phyloP scores from a whole-genome alignment of 495 filamentous ascomycete genomes.

The Penicillium pancosmium region DNA sequence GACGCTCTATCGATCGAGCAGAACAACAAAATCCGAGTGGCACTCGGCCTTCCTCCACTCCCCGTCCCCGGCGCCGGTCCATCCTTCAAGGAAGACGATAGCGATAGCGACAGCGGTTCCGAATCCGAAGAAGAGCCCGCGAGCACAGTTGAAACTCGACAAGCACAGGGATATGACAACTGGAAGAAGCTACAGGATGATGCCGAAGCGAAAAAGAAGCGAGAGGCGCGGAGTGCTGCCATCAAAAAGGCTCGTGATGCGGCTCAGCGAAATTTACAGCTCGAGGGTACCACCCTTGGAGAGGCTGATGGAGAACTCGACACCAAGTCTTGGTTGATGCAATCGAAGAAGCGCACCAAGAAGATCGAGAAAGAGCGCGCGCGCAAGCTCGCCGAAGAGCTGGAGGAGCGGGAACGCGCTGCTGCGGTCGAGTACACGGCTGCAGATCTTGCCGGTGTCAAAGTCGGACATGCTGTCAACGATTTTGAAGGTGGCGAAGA shows the following conservation, averaged over 20 bases:
- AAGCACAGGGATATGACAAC: conserved; percentile 76
- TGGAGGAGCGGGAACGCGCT: conserved; percentile 62
- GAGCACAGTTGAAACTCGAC: conserved; percentile 79
- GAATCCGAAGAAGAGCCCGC: conserved; percentile 64
- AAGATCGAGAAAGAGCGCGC: conserved; percentile 77
- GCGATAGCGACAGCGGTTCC: conserved; percentile 42
- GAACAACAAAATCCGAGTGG: conserved; percentile 88
- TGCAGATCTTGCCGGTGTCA: conserved; percentile 83
- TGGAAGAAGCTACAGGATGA: conserved; percentile 68
- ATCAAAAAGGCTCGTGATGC: conserved; percentile 88
- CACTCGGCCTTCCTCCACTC: conserved; percentile 87
- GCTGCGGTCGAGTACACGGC: conserved; percentile 67
- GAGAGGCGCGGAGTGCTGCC: conserved; percentile 73
- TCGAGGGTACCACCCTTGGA: conserved; percentile 81
- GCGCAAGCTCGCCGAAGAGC: conserved; percentile 72
- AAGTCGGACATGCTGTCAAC: conserved; percentile 81
- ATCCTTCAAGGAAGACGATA: conserved; percentile 58
- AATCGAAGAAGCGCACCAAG: conserved; percentile 88
- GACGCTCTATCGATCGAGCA: conserved; percentile 88
- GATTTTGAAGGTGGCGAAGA: conserved; percentile 77
- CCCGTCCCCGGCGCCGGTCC: conserved; percentile 74
- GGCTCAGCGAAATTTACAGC: conserved; percentile 69
- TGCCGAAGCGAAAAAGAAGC: conserved; percentile 66
- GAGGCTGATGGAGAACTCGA: conserved; percentile 67
- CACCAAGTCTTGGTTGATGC: conserved; percentile 80